These are phyloP conservation scores for Diaporthe sp. DNA, from an alignment of 2,329 filamentous ascomycete species.

Conservation along the genomic window DNA sequence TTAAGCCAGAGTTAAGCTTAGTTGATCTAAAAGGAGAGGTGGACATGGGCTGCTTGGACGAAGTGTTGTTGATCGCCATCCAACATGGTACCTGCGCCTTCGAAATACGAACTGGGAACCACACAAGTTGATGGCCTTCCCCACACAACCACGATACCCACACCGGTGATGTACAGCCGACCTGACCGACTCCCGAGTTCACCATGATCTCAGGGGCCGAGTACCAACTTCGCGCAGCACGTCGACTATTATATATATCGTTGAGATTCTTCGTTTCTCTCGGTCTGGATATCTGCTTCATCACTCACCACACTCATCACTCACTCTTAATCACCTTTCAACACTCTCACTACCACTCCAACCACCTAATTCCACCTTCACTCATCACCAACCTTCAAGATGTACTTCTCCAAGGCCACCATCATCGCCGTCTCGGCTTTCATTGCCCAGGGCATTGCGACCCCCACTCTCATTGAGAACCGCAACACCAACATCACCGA, in stretches of 20 bases:
- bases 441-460: constrained; percentile 29
- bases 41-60: background rate
- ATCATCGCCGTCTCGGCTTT: constrained; percentile 30
- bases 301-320: constrained; percentile 26
- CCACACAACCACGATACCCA: constrained; percentile 10
- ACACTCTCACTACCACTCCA: constrained; percentile 4
- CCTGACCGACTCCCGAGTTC: constrained; percentile 26
- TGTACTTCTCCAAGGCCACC: constrained; percentile 39
- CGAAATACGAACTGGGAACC: constrained; percentile 16
- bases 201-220: constrained; percentile 26
- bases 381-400: constrained; percentile 29
- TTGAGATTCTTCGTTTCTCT: background rate
- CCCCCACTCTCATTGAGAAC: background rate
- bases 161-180: constrained; percentile 20
- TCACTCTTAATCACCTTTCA: constrained; percentile 3
- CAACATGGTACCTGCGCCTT: constrained; percentile 25
- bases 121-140: constrained; percentile 22
- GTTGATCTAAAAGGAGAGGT: constrained; percentile 29
- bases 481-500: constrained; percentile 2
- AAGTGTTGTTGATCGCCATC: constrained; percentile 17
- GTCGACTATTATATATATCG: constrained; percentile 21
- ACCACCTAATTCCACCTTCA: background rate
- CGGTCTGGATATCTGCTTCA: constrained; percentile 11
- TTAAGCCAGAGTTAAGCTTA: constrained; percentile 34
- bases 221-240: background rate